Evolutionary conservation across 2,329 filamentous ascomycete genomes (phyloP).

Genomic region (Aspergillus sp.): DNA sequence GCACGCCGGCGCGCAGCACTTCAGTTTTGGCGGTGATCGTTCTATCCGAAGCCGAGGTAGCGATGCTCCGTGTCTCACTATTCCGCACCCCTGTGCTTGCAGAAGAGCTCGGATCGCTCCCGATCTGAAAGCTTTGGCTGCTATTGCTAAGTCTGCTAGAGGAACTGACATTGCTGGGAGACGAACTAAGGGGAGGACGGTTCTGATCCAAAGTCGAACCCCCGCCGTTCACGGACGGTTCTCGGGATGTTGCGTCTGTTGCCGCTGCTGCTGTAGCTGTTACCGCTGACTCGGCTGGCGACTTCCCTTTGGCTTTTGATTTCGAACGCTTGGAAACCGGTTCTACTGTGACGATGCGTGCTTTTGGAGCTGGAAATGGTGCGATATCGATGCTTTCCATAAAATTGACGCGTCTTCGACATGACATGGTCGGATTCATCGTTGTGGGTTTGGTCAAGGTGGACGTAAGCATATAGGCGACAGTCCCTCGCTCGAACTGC

Average conservation of each 20-base stretch:
- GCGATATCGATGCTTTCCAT: slow-evolving; percentile 81
- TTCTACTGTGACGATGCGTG: slow-evolving; percentile 77
- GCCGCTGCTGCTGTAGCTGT: neutral
- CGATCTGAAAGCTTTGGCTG: slow-evolving; percentile 51
- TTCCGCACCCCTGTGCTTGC: slow-evolving; percentile 31
- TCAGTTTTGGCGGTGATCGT: slow-evolving; percentile 84
- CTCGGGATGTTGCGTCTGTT: slow-evolving; percentile 40
- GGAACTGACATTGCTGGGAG: slow-evolving; percentile 60
- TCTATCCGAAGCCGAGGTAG: slow-evolving; percentile 54
- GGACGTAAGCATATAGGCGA: slow-evolving; percentile 83
- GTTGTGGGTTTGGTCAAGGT: slow-evolving; percentile 83
- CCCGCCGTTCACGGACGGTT: slow-evolving; percentile 36
- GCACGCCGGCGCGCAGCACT: slow-evolving; percentile 69
- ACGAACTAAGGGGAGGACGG: slow-evolving; percentile 39
- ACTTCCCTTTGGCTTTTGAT: slow-evolving; percentile 47
- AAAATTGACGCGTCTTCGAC: slow-evolving; percentile 71
- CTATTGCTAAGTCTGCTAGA: slow-evolving; percentile 62
- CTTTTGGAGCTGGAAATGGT: slow-evolving; percentile 61
- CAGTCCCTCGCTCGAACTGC: slow-evolving; percentile 89
- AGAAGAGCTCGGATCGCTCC: slow-evolving; percentile 36
- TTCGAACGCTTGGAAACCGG: slow-evolving; percentile 66
- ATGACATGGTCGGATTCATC: slow-evolving; percentile 69
- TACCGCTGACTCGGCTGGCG: slow-evolving; percentile 28
- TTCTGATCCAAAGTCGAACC: slow-evolving; percentile 21
- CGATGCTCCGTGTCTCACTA: slow-evolving; percentile 45